Evolutionary conservation across 2,329 filamentous ascomycete species (phyloP).

Genomic region (Pestalotiopsis sp.): DNA sequence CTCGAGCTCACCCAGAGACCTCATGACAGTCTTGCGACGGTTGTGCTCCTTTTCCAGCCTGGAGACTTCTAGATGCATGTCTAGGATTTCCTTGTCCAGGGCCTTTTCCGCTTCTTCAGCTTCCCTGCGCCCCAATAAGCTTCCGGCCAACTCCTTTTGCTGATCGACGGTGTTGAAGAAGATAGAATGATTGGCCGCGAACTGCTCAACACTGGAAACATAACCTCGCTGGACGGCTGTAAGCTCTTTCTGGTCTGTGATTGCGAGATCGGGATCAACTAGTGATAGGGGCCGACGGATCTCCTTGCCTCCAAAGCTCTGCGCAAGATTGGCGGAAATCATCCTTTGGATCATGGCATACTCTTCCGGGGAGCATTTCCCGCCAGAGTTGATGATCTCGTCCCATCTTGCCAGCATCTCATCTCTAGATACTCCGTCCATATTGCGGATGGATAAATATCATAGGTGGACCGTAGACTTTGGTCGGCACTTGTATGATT

Average conservation of each 20-base stretch:
- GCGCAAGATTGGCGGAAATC: constrained; percentile 55
- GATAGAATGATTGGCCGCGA: constrained; percentile 52
- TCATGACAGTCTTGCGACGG: constrained; percentile 51
- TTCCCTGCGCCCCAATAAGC: constrained; percentile 39
- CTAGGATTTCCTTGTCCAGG: constrained; percentile 35
- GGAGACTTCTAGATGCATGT: constrained; percentile 54
- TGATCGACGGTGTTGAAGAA: constrained; percentile 38
- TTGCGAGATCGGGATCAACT: constrained; percentile 39
- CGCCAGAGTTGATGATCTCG: background rate
- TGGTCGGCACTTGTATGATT: background rate
- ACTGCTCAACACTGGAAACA: constrained; percentile 54
- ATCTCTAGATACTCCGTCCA: constrained; percentile 1
- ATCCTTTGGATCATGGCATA: constrained; percentile 58
- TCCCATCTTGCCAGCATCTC: constrained; percentile 31
- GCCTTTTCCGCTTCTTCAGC: constrained; percentile 21
- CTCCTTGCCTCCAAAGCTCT: constrained; percentile 46
- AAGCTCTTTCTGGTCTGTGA: constrained; percentile 39
- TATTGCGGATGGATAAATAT: background rate
- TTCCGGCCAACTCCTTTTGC: constrained; percentile 21
- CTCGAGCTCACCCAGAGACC: constrained; percentile 51
- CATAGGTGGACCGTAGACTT: background rate
- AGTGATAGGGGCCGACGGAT: constrained; percentile 52
- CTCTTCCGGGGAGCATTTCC: constrained; percentile 43
- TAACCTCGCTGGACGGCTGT: constrained; percentile 58
- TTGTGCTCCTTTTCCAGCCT: constrained; percentile 55